Base-by-base conservation (phyloP, 495 filamentous ascomycete species). In the Talaromyces thailandensis region DNA sequence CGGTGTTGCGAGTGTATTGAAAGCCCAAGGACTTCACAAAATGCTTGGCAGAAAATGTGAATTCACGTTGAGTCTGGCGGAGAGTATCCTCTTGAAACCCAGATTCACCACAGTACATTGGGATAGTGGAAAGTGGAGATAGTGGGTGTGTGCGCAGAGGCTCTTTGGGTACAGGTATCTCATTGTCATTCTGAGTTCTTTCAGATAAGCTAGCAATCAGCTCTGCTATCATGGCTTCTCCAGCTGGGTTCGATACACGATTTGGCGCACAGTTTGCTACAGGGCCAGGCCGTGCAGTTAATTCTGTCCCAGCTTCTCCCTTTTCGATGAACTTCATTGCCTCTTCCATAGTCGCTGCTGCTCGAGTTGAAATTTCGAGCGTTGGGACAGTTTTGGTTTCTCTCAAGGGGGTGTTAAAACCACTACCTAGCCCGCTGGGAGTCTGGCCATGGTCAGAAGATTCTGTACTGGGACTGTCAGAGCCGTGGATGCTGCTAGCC, bases 71-170 rank as follows among this genome's bases (percentile, higher is more conserved):
- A 23, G 37, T 18, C 9, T 40, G 21, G 0, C 62, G 53, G 23
- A 63, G 50, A 24, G 50, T 18, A 5, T 40, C 18, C 37, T 63
- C 62, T 6, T 58, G 29, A 51, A 63, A 63, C 4, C 53, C 53
- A 37, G 58, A 58, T 21, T 58, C 53, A 24, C 55, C 51, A 35
- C 61, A 48, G 60, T 70, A 74, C 6, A 71, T 63, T 2, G 72
- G 71, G 21, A 74, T 65, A 23, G 70, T 71, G 8, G 40, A 64
- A 5, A 72, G 56, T 6, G 71, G 71, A 12, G 68, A 74, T 35
- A 64, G 29, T 2, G 58, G 32, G 29, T 31, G 35, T 4, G 14
- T 11, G 31, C 4, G 59, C 23, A 51, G 26, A 32, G 37, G 23
- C 2, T 37, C 25, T 37, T 32, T 32, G n/a, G 16, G 35, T 40